These are phyloP conservation scores for Rhododendron molle DNA, from an alignment of 148 eudicot genomes.

Conservation along the genomic window DNA sequence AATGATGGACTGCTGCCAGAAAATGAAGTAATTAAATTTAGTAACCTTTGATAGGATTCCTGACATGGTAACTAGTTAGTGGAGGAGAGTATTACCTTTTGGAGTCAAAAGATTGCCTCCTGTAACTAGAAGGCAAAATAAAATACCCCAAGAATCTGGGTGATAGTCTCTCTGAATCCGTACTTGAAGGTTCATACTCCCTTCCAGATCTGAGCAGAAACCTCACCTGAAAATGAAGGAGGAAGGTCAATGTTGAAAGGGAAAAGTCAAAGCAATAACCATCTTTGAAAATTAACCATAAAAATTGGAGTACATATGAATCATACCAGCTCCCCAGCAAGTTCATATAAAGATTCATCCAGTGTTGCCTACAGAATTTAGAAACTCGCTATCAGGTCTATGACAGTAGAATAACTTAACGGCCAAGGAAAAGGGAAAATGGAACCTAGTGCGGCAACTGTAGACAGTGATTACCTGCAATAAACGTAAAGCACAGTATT, in stretches of 20 bases:
- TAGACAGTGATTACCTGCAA: constrained; percentile 58
- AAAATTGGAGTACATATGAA: background rate
- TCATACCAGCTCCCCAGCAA: constrained; percentile 96
- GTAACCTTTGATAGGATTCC: background rate
- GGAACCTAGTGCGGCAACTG: background rate
- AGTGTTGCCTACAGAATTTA: constrained; percentile 69
- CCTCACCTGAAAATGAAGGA: constrained; percentile 59
- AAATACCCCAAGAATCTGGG: constrained; percentile 15
- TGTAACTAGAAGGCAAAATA: constrained; percentile 44
- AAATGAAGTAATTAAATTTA: background rate
- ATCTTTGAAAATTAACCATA: background rate
- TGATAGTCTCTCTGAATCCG: constrained; percentile 1
- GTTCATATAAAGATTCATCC: constrained; percentile 92
- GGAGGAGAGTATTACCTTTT: constrained; percentile 44
- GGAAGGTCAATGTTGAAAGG: background rate
- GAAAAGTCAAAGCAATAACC: background rate
- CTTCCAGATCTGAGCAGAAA: constrained; percentile 94
- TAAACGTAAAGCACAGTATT: constrained; percentile 91
- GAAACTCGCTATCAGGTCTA: constrained; percentile 20
- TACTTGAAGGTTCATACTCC: constrained; percentile 19
- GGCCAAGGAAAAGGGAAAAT: background rate
- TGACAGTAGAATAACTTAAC: background rate
- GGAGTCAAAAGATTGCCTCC: constrained; percentile 60
- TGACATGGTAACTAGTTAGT: background rate
- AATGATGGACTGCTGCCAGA: constrained; percentile 28